These are phyloP conservation scores for Saitozyma podzolica DNA, from an alignment of 768 basidiomycete species.

Conservation along the genomic window DNA sequence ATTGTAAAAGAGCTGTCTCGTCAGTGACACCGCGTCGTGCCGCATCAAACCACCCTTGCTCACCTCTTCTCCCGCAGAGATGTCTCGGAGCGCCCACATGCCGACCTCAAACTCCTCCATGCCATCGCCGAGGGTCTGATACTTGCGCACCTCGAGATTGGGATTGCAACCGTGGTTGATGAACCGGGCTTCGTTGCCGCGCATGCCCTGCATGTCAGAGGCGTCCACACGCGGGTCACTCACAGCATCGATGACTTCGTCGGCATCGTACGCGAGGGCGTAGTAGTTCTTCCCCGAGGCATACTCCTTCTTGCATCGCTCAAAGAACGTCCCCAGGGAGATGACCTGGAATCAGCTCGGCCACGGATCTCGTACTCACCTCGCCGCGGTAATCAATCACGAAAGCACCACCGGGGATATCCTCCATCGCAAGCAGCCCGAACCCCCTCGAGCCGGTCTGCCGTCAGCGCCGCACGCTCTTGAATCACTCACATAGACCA, in stretches of 20 bases:
- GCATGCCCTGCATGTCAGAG: constrained; percentile 37
- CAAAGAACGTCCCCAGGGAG: constrained; percentile 45
- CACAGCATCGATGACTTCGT: constrained; percentile 54
- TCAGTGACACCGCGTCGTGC: background rate
- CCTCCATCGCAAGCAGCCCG: constrained; percentile 46
- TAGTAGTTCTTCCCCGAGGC: constrained; percentile 50
- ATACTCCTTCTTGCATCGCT: constrained; percentile 45
- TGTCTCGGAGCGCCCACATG: constrained; percentile 53
- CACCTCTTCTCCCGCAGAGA: constrained; percentile 51
- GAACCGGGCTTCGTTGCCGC: constrained; percentile 54
- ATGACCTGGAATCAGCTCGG: constrained; percentile 34
- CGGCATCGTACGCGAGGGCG: constrained; percentile 53
- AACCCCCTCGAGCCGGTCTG: constrained; percentile 53
- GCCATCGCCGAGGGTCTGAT: constrained; percentile 48
- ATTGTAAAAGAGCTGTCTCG: constrained; percentile 49
- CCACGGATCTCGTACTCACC: constrained; percentile 16
- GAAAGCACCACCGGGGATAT: constrained; percentile 50
- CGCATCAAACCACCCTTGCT: constrained; percentile 2
- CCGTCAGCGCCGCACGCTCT: background rate
- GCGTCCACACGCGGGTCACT: constrained; percentile 3
- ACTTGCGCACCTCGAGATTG: constrained; percentile 53
- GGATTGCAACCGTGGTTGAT: constrained; percentile 54
- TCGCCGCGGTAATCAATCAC: constrained; percentile 54
- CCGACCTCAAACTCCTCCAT: constrained; percentile 54
- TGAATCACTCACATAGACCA: constrained; percentile 45